Evolutionary conservation across 306 rosid species (phyloP).

Genomic region (Cicer arietinum): DNA sequence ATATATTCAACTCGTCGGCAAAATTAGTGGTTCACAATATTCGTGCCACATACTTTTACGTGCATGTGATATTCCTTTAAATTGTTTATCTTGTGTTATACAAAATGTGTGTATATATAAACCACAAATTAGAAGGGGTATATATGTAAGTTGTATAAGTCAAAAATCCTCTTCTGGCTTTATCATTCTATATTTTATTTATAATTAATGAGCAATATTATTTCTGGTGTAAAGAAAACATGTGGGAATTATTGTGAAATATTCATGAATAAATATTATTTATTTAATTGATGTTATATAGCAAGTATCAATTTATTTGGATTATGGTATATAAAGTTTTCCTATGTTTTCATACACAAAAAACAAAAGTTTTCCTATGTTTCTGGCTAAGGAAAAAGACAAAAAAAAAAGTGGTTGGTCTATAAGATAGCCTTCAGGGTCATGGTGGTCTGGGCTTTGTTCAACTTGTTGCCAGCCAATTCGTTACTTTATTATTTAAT

Average conservation of each 20-base stretch:
- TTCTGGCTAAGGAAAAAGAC: slow-evolving; percentile 16
- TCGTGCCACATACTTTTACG: neutral
- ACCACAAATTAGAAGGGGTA: neutral
- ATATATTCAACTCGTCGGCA: neutral
- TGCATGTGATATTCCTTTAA: slow-evolving; percentile 10
- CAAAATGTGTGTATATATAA: slow-evolving; percentile 10
- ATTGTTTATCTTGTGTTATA: slow-evolving; percentile 1
- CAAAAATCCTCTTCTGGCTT: slow-evolving; percentile 26
- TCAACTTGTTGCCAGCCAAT: too few relatives aligned
- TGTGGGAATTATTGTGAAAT: slow-evolving; percentile 35
- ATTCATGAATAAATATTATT: neutral
- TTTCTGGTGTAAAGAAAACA: slow-evolving; percentile 39
- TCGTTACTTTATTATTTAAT: neutral
- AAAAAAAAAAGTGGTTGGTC: slow-evolving; percentile 18
- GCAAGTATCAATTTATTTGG: slow-evolving; percentile 18
- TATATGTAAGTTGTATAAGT: slow-evolving; percentile 13
- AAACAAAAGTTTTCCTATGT: neutral
- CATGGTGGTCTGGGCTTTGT: neutral
- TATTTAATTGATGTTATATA: neutral
- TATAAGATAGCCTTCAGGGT: neutral
- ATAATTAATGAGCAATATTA: neutral
- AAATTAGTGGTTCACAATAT: slow-evolving; percentile 36
- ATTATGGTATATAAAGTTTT: neutral
- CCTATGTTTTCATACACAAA: neutral
- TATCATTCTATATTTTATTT: neutral